Conservation (phyloP, 73 alveolate species). For the Stentor coeruleus region DNA sequence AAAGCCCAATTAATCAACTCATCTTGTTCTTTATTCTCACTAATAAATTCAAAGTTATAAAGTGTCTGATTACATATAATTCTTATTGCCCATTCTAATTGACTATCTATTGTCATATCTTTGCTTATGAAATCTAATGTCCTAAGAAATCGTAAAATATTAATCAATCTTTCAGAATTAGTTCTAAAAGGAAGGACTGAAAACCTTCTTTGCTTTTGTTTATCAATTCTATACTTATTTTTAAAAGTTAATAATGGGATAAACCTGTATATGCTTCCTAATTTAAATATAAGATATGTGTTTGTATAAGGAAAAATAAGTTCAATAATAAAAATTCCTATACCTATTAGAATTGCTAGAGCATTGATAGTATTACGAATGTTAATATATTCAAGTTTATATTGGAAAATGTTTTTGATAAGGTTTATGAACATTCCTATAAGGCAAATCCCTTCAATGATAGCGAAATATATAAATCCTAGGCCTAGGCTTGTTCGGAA, state of each 20-base stretch:
- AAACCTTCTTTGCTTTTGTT: neutral
- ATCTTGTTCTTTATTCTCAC: neutral
- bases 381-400: neutral
- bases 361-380: neutral
- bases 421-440: neutral
- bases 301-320: neutral
- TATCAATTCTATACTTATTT: too few relatives aligned
- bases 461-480: neutral
- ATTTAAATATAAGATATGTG: neutral
- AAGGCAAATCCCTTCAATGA: neutral
- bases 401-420: neutral
- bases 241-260: neutral
- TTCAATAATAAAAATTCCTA: neutral
- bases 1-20: neutral
- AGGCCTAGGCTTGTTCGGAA: neutral
- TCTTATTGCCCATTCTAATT: neutral
- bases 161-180: neutral
- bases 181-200: neutral
- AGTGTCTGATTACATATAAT: neutral
- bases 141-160: neutral
- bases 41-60: neutral
- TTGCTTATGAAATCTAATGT: too few relatives aligned
- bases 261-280: neutral
- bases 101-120: neutral
- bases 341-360: neutral